Base-by-base conservation (phyloP, 2,329 filamentous ascomycete species). In the Colletotrichum sidae region DNA sequence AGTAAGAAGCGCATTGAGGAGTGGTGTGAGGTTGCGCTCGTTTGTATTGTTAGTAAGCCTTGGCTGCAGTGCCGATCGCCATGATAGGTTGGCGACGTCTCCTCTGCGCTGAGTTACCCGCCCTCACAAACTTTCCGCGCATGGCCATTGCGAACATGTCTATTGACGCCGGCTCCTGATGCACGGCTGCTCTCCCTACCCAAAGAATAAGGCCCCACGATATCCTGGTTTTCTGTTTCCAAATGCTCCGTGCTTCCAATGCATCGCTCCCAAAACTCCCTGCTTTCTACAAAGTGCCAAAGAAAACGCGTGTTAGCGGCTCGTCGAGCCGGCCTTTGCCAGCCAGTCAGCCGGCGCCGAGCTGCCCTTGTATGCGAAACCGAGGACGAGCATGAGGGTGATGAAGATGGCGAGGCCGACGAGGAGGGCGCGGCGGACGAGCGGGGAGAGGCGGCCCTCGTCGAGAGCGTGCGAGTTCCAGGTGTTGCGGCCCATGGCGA, bases 371-470 rank as follows among this genome's bases (percentile, higher is more conserved):
- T 67, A 65, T 10, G 60, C 58, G 44, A 72, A 64, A 33, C 68
- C 63, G 37, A 71, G 10, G 54, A 69, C 60, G 33, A 72, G 60
- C 54, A 71, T 66, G 42, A 69, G 33, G 11, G 67, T 59, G 39
- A 72, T 65, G 6, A 71, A 56, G 10, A 69, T 38, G 2, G 63
- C 39, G 8, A 68, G 46, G 39, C 56, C 69, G 8, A 70, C 55
- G 45, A 71, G 42, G 44, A 71, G 42, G 39, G 56, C 60, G 13
- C 71, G 71, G 33, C 69, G 67, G 50, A 72, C 65, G 12, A 71
- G 69, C 12, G 71, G 69, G 15, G 70, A 69, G 13, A 72, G 57
- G 39, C 69, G 69, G 39, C 67, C 68, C 44, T 71, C 68, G 8
- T 72, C 70, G 6, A 61, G 42, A 25, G 41, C 55, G 38, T 58